Conservation (phyloP, 176 grass and related monocot genomes). For the Ampelocalamus luodianensis region DNA sequence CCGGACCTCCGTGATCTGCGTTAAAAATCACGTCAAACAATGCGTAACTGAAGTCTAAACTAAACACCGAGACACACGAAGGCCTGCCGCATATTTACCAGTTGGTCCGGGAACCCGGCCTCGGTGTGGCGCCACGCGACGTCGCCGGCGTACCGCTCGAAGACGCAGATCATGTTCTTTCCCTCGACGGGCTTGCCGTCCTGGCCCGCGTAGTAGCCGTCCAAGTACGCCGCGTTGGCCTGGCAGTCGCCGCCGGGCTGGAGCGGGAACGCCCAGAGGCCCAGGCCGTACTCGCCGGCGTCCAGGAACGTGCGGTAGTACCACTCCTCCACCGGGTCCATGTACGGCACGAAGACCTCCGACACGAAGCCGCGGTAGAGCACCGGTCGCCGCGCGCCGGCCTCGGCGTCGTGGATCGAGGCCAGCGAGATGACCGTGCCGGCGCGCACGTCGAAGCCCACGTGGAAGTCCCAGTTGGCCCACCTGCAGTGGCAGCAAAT, state of each 20-base stretch:
- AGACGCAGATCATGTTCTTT: conserved; percentile 60
- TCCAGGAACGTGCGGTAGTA: conserved; percentile 86
- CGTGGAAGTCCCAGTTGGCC: conserved; percentile 82
- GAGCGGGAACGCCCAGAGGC: conserved; percentile 56
- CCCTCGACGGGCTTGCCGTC: conserved; percentile 53
- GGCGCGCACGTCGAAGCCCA: conserved; percentile 73
- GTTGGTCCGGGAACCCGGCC: too few species aligned
- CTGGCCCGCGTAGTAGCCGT: conserved; percentile 57
- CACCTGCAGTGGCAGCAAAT: conserved; percentile 45
- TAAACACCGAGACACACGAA: too few species aligned
- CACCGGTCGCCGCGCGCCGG: conserved; percentile 48
- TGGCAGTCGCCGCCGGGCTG: conserved; percentile 68
- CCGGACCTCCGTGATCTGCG: too few species aligned
- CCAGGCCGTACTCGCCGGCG: conserved; percentile 71
- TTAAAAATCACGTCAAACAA: too few species aligned
- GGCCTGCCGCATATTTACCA: too few species aligned
- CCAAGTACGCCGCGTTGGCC: conserved; percentile 57
- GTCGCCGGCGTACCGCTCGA: too few species aligned
- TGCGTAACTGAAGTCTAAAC: too few species aligned
- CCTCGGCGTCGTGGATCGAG: conserved; percentile 56
- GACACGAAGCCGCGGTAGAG: conserved; percentile 79
- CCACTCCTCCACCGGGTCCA: conserved; percentile 84
- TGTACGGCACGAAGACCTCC: conserved; percentile 86
- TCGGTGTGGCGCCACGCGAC: too few species aligned
- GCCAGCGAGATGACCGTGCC: conserved; percentile 74